A percentile compares a stretch with the other conserved stretches of the same genome.
Evolutionary conservation across 2,329 filamentous ascomycete species (phyloP).

Genomic region (Alternaria burnsii): DNA sequence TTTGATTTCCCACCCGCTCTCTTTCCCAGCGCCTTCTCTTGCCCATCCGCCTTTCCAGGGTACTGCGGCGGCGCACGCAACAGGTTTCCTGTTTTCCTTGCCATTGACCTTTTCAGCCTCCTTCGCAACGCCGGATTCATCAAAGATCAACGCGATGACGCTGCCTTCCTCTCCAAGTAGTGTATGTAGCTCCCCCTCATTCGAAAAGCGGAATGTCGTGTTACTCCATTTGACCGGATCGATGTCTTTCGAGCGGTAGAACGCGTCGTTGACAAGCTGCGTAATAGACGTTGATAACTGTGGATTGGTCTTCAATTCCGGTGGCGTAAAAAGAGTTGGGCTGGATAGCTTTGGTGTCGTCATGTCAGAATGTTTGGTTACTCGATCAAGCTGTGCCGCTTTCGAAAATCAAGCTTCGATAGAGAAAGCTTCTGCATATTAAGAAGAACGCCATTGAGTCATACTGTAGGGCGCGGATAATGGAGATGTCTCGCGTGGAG

Average conservation of each 20-base stretch:
- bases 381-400: neutral
- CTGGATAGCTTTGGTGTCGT: constrained; percentile 15
- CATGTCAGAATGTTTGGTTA: neutral
- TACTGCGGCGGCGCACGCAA: constrained; percentile 34
- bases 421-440: constrained; percentile 5
- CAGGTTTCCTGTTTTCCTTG: constrained; percentile 13
- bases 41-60: constrained; percentile 37
- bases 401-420: constrained; percentile 7
- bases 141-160: constrained; percentile 28
- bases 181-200: constrained; percentile 19
- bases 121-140: constrained; percentile 1
- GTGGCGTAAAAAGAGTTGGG: constrained; percentile 21
- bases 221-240: constrained; percentile 28
- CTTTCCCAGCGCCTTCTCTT: constrained; percentile 22
- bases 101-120: neutral
- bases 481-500: neutral
- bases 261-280: constrained; percentile 31
- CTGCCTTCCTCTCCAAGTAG: constrained; percentile 23
- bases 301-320: constrained; percentile 17
- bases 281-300: constrained; percentile 22
- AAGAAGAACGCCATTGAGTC: neutral
- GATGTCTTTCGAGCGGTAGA: constrained; percentile 22
- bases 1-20: constrained; percentile 42
- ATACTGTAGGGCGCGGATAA: neutral
- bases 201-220: constrained; percentile 21